Evolutionary conservation across 108 stramenopile species (phyloP).

Genomic region (Schizochytrium sp.): DNA sequence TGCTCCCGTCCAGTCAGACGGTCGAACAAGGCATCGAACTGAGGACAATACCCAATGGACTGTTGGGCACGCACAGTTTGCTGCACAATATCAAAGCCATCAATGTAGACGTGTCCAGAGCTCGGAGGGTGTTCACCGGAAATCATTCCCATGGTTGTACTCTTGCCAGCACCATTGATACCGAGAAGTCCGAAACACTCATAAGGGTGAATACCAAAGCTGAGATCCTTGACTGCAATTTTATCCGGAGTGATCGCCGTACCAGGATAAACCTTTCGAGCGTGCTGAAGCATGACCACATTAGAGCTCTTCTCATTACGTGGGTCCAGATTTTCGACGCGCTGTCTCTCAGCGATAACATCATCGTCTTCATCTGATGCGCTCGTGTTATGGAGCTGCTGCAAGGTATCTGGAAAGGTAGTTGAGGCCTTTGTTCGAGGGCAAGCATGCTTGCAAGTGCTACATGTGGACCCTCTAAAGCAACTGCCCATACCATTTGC

Average conservation of each 20-base stretch:
- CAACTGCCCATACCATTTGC: neutral
- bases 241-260: constrained; percentile 51
- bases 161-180: constrained; percentile 82
- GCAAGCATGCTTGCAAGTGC: neutral
- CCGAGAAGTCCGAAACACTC: constrained; percentile 81
- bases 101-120: constrained; percentile 62
- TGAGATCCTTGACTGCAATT: constrained; percentile 73
- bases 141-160: constrained; percentile 74
- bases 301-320: constrained; percentile 23
- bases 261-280: constrained; percentile 59
- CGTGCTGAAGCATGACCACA: constrained; percentile 25
- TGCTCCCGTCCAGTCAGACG: constrained; percentile 87
- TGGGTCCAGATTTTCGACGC: neutral
- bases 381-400: too few relatives aligned
- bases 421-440: neutral
- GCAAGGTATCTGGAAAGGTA: too few relatives aligned
- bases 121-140: constrained; percentile 67
- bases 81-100: constrained; percentile 61
- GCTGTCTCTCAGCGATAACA: constrained; percentile 42
- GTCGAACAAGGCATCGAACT: constrained; percentile 86
- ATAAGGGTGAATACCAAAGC: constrained; percentile 68
- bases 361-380: constrained; percentile 41
- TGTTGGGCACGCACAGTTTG: constrained; percentile 1
- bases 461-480: too few relatives aligned
- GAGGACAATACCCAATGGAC: constrained; percentile 72